These are phyloP conservation scores for Russula foetens DNA, from an alignment of 768 basidiomycete species.

Conservation along the genomic window DNA sequence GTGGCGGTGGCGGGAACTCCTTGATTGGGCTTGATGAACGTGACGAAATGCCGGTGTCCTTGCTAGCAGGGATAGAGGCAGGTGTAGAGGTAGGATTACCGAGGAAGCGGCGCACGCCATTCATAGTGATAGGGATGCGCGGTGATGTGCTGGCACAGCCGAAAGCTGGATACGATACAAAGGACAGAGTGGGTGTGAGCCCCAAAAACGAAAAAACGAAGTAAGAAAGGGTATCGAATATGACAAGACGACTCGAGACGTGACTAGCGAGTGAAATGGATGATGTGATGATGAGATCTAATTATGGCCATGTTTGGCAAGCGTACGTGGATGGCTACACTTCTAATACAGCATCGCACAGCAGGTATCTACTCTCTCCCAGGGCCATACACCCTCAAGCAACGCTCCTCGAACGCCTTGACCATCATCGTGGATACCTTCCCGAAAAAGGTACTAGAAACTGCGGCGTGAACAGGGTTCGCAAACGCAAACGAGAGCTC, in stretches of 20 bases:
- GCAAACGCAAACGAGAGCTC: constrained; percentile 83
- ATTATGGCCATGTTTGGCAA: too few species aligned
- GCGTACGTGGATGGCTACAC: too few species aligned
- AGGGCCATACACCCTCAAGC: constrained; percentile 60
- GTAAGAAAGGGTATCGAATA: not conserved
- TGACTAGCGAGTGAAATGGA: not conserved
- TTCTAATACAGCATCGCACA: too few species aligned
- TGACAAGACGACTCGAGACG: not conserved
- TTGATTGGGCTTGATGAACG: constrained; percentile 18
- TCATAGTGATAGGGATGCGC: constrained; percentile 19
- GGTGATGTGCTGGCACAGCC: not conserved
- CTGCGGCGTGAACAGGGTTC: constrained; percentile 74
- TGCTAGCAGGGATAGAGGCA: not conserved
- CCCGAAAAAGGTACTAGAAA: constrained; percentile 81
- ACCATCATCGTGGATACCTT: constrained; percentile 87
- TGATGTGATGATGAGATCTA: not conserved
- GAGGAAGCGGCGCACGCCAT: constrained; percentile 29
- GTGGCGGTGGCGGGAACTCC: constrained; percentile 14
- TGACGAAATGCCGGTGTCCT: constrained; percentile 17
- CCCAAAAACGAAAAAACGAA: too few species aligned
- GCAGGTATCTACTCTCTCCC: constrained; percentile 5
- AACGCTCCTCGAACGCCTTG: constrained; percentile 84
- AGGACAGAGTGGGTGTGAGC: too few species aligned
- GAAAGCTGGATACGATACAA: not conserved
- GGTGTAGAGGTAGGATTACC: constrained; percentile 3